Evolutionary conservation across 352 stramenopile genomes (phyloP), one percentile per base, ranked within the genome.

Genomic region (Phytophthora sansomeana): DNA sequence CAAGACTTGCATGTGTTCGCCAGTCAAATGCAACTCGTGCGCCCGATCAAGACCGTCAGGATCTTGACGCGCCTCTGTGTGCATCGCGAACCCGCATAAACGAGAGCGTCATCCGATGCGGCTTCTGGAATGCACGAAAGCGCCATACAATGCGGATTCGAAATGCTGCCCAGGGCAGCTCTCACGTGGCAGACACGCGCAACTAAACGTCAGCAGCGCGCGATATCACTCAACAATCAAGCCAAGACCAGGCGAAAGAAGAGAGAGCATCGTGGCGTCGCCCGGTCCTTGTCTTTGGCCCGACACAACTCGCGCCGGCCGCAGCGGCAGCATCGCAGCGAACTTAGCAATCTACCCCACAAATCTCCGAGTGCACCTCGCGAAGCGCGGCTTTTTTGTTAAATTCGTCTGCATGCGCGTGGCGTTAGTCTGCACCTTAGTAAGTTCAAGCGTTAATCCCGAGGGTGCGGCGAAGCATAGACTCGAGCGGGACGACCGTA

Each of bases 341-440:
- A 49, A 47, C 49, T 69, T 44, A 69, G 62, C 54, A 69, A 69
- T 69, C 61, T 39, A 65, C 29, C 28, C 14, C n/a, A 36, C 35
- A 21, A 50, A 48, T 24, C 24, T 38, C 17, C 41, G 26, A 44
- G 16, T 55, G 29, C 35, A 35, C 29, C 11, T 46, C 32, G 28
- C 33, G 56, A 6, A n/a, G 6, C 43, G 54, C 39, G 11, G 46
- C 29, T 55, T 69, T 47, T 69, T 55, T 69, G 62, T 64, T 46
- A 32, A 38, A 48, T 47, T 69, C 38, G 51, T 63, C 44, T 62
- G 59, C 59, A 62, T 53, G 50, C n/a, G 16, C 21, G 49, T 7
- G 7, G 26, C 29, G 36, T 57, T 68, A 57, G 60, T 57, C 48
- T 57, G 36, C 51, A 47, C 58, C 48, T 46, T 61, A 60, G 49